Evolutionary conservation across 2,329 filamentous ascomycete genomes (phyloP).

Genomic region (Cladobotryum mycophilum): DNA sequence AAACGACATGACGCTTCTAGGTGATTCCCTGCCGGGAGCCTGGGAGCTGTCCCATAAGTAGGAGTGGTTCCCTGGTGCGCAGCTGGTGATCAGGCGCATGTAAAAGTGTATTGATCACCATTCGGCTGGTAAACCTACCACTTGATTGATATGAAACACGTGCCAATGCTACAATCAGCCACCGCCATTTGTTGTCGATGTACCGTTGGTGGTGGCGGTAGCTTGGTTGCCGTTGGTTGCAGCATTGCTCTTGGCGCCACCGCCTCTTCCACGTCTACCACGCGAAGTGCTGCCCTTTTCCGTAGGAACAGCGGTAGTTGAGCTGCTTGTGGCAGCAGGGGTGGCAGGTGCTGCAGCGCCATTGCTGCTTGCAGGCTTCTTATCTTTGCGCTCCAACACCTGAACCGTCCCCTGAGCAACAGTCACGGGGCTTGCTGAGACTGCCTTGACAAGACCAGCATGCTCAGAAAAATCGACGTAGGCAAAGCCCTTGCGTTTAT

Average conservation of each 20-base stretch:
- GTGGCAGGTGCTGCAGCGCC: slow-evolving; percentile 13
- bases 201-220: not conserved
- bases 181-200: slow-evolving; percentile 6
- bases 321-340: slow-evolving; percentile 13
- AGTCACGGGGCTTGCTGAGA: slow-evolving; percentile 72
- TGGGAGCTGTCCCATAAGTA: too few species aligned
- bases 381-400: slow-evolving; percentile 74
- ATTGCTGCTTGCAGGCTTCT: slow-evolving; percentile 28
- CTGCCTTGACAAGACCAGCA: slow-evolving; percentile 67
- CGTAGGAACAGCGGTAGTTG: slow-evolving; percentile 9
- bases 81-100: too few species aligned
- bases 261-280: slow-evolving; percentile 28
- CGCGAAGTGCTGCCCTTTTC: slow-evolving; percentile 25
- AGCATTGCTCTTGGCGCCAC: slow-evolving; percentile 17
- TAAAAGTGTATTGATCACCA: too few species aligned
- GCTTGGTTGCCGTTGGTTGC: slow-evolving; percentile 7
- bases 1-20: too few species aligned
- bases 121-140: too few species aligned
- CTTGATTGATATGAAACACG: too few species aligned
- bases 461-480: slow-evolving; percentile 82
- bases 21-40: too few species aligned
- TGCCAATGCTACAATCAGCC: slow-evolving; percentile 9
- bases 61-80: too few species aligned
- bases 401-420: slow-evolving; percentile 83
- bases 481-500: slow-evolving; percentile 90